These are phyloP conservation scores for Lactarius hatsudake DNA, from an alignment of 768 basidiomycete species.

Conservation along the genomic window DNA sequence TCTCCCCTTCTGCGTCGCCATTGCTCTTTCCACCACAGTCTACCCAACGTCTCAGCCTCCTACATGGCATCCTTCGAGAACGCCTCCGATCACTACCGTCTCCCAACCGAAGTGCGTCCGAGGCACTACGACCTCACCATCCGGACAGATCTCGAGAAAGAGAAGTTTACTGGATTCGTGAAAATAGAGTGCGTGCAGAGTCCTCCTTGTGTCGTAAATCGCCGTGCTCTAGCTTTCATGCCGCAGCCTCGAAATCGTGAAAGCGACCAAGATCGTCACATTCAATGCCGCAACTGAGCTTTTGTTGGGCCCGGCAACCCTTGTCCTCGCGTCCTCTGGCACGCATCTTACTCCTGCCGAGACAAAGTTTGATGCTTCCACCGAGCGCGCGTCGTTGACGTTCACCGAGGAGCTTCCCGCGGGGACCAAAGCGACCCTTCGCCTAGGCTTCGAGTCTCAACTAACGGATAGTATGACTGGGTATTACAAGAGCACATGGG, in stretches of 20 bases:
- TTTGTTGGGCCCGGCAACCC: conserved; percentile 51
- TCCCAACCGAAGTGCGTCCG: conserved; percentile 65
- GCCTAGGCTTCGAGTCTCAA: conserved; percentile 62
- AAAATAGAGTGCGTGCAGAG: conserved; percentile 55
- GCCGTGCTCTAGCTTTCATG: neutral
- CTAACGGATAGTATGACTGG: conserved; percentile 76
- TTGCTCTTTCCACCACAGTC: conserved; percentile 19
- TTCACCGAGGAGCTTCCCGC: conserved; percentile 60
- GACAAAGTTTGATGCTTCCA: conserved; percentile 51
- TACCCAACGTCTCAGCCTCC: neutral
- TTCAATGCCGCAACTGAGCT: conserved; percentile 62
- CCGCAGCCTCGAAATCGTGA: conserved; percentile 58
- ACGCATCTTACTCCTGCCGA: conserved; percentile 44
- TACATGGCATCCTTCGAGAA: conserved; percentile 13
- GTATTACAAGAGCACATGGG: conserved; percentile 75
- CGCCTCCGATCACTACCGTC: conserved; percentile 42
- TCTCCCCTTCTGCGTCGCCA: neutral
- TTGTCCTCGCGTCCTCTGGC: conserved; percentile 52
- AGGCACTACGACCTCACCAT: conserved; percentile 77
- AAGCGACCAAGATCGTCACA: conserved; percentile 57
- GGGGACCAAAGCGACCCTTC: conserved; percentile 67
- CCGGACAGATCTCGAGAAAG: conserved; percentile 77
- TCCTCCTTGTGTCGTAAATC: neutral
- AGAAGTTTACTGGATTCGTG: conserved; percentile 73
- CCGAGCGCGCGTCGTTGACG: conserved; percentile 62